These are phyloP conservation scores for Boechera retrofracta DNA, from an alignment of 345 rosid genomes.

Conservation along the genomic window DNA sequence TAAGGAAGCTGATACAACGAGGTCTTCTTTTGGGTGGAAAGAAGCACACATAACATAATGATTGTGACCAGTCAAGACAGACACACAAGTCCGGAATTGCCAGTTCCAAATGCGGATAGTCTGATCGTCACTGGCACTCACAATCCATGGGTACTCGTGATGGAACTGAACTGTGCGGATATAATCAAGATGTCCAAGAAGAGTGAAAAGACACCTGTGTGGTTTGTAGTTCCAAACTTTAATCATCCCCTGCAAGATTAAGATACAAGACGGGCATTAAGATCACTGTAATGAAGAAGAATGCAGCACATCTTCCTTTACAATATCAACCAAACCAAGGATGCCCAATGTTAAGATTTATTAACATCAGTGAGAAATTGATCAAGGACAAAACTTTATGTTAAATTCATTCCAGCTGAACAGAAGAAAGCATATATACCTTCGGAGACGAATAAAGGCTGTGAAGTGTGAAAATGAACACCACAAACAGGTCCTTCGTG, in stretches of 20 bases:
- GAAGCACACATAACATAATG: constrained; percentile 99
- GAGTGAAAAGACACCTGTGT: constrained; percentile 90
- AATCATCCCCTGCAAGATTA: constrained; percentile 79
- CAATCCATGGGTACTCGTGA: constrained; percentile 98
- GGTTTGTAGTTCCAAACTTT: constrained; percentile 97
- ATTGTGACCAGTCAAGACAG: constrained; percentile 96
- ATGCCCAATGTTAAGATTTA: too few relatives aligned
- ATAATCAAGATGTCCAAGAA: constrained; percentile 96
- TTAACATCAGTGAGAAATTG: too few relatives aligned
- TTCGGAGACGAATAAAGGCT: constrained; percentile 94
- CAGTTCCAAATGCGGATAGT: constrained; percentile 96
- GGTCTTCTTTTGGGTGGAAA: constrained; percentile 96
- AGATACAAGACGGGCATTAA: too few relatives aligned
- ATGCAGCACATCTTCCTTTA: too few relatives aligned
- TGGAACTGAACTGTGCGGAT: constrained; percentile 97
- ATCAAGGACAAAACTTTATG: too few relatives aligned
- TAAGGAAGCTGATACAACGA: constrained; percentile 91
- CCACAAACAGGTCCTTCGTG: constrained; percentile 99
- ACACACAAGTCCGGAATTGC: constrained; percentile 68
- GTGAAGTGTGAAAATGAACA: constrained; percentile 91
- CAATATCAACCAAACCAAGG: too few relatives aligned
- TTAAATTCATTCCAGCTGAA: too few relatives aligned
- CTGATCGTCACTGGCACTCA: constrained; percentile 98
- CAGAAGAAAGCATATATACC: constrained; percentile 51
- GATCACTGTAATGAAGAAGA: constrained; percentile 12